Evolutionary conservation across 1,284 basidiomycete species (phyloP), one percentile per base, ranked within the genome.

Genomic region (Termitomyces sp.): DNA sequence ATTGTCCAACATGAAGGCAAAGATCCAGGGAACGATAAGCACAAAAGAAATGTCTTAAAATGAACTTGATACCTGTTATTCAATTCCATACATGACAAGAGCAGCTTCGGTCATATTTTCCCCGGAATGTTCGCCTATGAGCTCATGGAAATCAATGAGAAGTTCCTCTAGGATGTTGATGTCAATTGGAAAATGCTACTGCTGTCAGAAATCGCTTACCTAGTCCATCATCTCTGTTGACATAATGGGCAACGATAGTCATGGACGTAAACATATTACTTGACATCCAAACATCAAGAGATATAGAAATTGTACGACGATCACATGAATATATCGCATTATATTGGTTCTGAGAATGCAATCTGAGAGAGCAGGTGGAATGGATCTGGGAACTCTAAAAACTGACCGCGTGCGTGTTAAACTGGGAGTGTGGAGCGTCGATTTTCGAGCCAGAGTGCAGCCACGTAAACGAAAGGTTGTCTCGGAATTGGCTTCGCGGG

Each of bases 31-130:
- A 45, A 17, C 0, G 3, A 15, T 44, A 15, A 34, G 5, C 3
- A 50, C 19, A 33, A 30, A 46, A 10, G 2, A 42, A 53, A 33
- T 26, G 2, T 10, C 21, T 24, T 1, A 40, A 21, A 33, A 53
- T 17, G 13, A 42, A 4, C 12, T 15, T 34, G 52, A 10, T 52
- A 67, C 63, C 39, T 58, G 41, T 17, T 62, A 53, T 9, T 46
- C 17, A 5, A 70, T 38, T 0, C 62, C 62, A 52, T 67, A 70
- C 8, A 48, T 46, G 13, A 58, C 40, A 1, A 70, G 33, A 0
- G 65, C 69, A 5, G 55, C 61, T 0, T 61, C 63, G 0, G 66
- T 67, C 62, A 71, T 68, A 44, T 73, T 73, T 39, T 69, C 64
- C 1, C 69, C 66, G 0, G 62, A 63, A 49, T 73, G 69, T 30